Base-by-base conservation (phyloP, 2,329 filamentous ascomycete species). In the Seiridium cupressi region DNA sequence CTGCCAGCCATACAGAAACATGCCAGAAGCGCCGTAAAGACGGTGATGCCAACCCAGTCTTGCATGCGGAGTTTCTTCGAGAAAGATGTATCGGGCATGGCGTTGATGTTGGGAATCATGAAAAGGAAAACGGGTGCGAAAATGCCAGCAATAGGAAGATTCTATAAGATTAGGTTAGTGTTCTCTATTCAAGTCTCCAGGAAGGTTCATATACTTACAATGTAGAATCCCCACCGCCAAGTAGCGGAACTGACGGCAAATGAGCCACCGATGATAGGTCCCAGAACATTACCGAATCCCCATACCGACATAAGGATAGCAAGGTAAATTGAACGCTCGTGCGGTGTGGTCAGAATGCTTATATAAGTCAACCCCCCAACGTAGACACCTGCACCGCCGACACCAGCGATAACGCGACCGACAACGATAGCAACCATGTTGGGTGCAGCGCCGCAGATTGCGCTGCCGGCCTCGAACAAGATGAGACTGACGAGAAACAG, bases 361-460 rank as follows among this genome's bases (percentile, higher is more conserved):
- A 64, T 68, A 46, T 67, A 68, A 62, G 61, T 66, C 53, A 67
- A 59, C 18, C 57, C 60, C 2, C 74, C 74, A 31, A 72, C 57
- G 60, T 78, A 80, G 65, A 78, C 73, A 2, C 79, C 79, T 1
- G 66, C 65, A 1, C 78, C 79, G 3, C 79, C 77, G 11, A 75
- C 66, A 44, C 79, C 79, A 55, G 74, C 74, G 38, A 79, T 70
- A 9, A 73, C 76, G 13, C 79, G 71, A 6, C 79, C 79, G 35
- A 78, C 64, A 59, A 84, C 83, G 38, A 83, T 61, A 34, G 76
- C 74, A 62, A 77, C 68, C 72, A 81, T 79, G n/a, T 53, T 74
- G 0, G 75, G 75, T 1, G 78, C 76, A 0, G 70, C 78, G 40
- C 78, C 79, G 60, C 78, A 81, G 4, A 78, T 63, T 1, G 73